Evolutionary conservation across 73 alveolate genomes (phyloP).

Genomic region (Durusdinium trenchii): DNA sequence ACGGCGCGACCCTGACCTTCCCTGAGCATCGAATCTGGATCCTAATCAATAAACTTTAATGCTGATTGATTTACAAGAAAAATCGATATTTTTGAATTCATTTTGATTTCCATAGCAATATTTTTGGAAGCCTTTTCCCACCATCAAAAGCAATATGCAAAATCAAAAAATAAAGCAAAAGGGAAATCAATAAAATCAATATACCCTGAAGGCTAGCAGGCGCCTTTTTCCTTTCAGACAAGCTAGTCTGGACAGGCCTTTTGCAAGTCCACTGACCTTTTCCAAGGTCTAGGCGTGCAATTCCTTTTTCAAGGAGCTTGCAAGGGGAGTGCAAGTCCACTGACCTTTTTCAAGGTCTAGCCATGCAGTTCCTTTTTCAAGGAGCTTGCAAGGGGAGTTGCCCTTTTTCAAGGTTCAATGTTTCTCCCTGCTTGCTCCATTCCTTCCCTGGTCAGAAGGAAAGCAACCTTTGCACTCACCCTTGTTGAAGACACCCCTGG

Average conservation of each 20-base stretch:
- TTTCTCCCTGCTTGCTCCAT: background rate
- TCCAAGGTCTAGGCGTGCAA: too few relatives aligned
- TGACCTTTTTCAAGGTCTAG: too few relatives aligned
- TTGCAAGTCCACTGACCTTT: too few relatives aligned
- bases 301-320: too few relatives aligned
- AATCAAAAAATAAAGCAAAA: background rate
- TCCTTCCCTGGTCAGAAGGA: too few relatives aligned
- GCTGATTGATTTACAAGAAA: background rate
- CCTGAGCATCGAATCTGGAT: background rate
- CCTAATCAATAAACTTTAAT: background rate
- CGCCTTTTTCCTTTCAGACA: background rate
- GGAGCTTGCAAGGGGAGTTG: too few relatives aligned
- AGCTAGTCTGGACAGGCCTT: too few relatives aligned
- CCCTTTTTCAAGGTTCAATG: background rate
- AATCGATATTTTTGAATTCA: background rate
- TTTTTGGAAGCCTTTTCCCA: background rate
- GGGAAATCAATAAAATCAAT: background rate
- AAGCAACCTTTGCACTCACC: background rate
- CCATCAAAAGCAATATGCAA: background rate
- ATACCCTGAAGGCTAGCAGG: too few relatives aligned
- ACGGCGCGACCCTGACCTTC: background rate
- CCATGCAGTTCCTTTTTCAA: too few relatives aligned
- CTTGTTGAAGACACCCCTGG: background rate
- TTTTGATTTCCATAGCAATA: background rate
- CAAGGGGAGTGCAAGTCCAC: too few relatives aligned